phyloP scores from a whole-genome alignment of 2,329 filamentous ascomycete genomes.

The Talaromyces sp. region DNA sequence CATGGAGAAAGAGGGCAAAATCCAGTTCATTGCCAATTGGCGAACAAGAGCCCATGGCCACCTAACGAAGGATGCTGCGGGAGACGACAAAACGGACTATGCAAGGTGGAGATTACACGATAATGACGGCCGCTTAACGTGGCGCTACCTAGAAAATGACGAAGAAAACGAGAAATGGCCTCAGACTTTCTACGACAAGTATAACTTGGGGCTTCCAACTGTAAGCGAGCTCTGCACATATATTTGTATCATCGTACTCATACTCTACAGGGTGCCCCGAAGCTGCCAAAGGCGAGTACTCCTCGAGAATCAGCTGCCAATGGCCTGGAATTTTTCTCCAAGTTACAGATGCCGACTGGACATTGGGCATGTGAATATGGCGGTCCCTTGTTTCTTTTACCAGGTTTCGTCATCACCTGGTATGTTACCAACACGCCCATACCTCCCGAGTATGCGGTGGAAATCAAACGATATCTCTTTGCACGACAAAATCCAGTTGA shows the following conservation, averaged over 20 bases:
- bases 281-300: constrained; percentile 65
- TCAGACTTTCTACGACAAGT: constrained; percentile 84
- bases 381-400: constrained; percentile 91
- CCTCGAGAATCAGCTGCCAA: constrained; percentile 77
- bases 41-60: constrained; percentile 35
- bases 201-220: constrained; percentile 73
- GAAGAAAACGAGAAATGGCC: constrained; percentile 74
- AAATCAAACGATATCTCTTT: constrained; percentile 90
- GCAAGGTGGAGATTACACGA: constrained; percentile 80
- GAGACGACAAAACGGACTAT: constrained; percentile 65
- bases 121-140: constrained; percentile 81
- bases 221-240: constrained; percentile 47
- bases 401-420: constrained; percentile 79
- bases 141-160: constrained; percentile 81
- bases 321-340: constrained; percentile 81
- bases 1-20: constrained; percentile 11
- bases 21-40: constrained; percentile 33
- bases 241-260: background rate
- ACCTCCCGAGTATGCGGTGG: constrained; percentile 71
- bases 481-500: constrained; percentile 80
- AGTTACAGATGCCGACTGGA: constrained; percentile 81
- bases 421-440: constrained; percentile 87
- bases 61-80: constrained; percentile 32
- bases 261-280: constrained; percentile 62
- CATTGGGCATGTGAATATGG: constrained; percentile 98